phyloP scores from a whole-genome alignment of 75 land plant species.

The Sequoiadendron giganteum region DNA sequence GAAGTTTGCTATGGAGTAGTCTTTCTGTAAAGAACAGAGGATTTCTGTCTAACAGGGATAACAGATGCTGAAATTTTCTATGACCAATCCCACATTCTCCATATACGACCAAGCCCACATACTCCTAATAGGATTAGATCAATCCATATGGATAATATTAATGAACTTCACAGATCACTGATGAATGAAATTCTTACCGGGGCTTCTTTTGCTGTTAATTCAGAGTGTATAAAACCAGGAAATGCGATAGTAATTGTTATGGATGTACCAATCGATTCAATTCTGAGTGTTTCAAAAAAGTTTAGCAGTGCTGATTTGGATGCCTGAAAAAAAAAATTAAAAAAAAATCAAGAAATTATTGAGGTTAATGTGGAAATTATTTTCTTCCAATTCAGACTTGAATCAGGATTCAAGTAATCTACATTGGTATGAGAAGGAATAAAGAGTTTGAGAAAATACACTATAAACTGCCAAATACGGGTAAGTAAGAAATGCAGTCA shows the following conservation, averaged over 20 bases:
- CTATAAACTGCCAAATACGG: conserved; percentile 34
- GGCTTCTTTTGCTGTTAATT: conserved; percentile 24
- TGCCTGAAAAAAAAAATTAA: conserved; percentile 25
- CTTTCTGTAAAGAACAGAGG: not conserved
- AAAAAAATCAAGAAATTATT: not conserved
- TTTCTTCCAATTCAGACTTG: not conserved
- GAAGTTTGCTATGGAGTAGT: not conserved
- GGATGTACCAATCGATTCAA: conserved; percentile 18
- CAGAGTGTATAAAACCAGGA: conserved; percentile 36
- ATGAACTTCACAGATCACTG: not conserved
- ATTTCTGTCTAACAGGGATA: not conserved
- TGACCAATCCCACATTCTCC: not conserved
- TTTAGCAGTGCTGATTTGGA: conserved; percentile 31
- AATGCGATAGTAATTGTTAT: conserved; percentile 28
- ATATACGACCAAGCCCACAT: not conserved
- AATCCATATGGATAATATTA: not conserved
- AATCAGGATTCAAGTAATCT: not conserved
- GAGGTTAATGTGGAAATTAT: not conserved
- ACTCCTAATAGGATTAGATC: not conserved
- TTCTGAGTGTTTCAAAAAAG: conserved; percentile 37
- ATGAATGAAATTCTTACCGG: conserved; percentile 10
- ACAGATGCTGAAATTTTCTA: not conserved
- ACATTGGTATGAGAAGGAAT: not conserved
- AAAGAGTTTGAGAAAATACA: conserved; percentile 15
- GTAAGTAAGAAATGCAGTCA: conserved; percentile 30